A percentile compares a stretch with the other conserved stretches of the same genome.
These are phyloP conservation scores for Ephemerocybe angulata DNA, from an alignment of 768 basidiomycete genomes.

Conservation along the genomic window DNA sequence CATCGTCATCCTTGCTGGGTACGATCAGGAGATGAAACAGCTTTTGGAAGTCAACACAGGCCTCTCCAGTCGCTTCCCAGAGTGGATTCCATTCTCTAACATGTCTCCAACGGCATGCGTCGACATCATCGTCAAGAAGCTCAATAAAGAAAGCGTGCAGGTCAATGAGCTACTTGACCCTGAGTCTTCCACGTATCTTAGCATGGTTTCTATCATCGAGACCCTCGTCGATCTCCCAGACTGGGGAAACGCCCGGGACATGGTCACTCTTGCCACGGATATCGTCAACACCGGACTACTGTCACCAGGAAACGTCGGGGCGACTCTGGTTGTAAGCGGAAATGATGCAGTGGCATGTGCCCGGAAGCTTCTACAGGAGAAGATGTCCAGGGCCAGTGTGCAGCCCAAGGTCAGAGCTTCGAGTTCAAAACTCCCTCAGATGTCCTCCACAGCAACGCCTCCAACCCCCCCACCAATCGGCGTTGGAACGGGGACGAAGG, in stretches of 20 bases:
- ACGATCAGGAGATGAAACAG: slow-evolving; percentile 62
- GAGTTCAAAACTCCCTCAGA: slow-evolving; percentile 15
- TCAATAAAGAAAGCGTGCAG: slow-evolving; percentile 40
- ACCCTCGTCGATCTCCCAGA: slow-evolving; percentile 43
- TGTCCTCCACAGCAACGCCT: slow-evolving; percentile 16
- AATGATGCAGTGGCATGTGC: slow-evolving; percentile 15
- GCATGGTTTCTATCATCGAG: slow-evolving; percentile 37
- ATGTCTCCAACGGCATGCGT: slow-evolving; percentile 49
- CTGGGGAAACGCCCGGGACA: slow-evolving; percentile 72
- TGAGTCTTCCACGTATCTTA: slow-evolving; percentile 23
- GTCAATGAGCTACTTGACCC: slow-evolving; percentile 35
- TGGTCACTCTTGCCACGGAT: slow-evolving; percentile 48
- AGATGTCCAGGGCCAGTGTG: slow-evolving; percentile 12
- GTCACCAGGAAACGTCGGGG: background rate
- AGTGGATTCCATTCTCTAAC: slow-evolving; percentile 52
- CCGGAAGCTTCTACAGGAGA: slow-evolving; percentile 17
- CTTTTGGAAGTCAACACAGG: slow-evolving; percentile 59
- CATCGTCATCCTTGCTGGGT: slow-evolving; percentile 67
- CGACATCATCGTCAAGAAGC: slow-evolving; percentile 42
- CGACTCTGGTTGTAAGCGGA: slow-evolving; percentile 6
- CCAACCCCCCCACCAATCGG: slow-evolving; percentile 11
- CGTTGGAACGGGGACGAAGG: slow-evolving; percentile 4
- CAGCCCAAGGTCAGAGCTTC: slow-evolving; percentile 2
- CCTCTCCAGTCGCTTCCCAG: slow-evolving; percentile 64
- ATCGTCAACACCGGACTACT: slow-evolving; percentile 42